Conservation (phyloP, 176 grass and related monocot species). For the Zoysia japonica region DNA sequence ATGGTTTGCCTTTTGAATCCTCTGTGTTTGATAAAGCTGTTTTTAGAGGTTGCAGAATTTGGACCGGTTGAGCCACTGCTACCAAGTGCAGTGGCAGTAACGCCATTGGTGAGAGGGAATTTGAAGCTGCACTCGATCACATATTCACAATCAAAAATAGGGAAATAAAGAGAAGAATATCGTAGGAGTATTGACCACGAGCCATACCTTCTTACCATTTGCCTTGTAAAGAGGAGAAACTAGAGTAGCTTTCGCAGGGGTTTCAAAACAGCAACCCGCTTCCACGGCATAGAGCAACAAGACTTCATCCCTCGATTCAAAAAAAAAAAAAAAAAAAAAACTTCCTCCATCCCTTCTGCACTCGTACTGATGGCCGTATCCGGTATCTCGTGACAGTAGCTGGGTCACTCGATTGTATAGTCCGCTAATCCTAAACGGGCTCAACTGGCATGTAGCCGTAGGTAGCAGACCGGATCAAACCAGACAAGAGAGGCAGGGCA, state of each 20-base stretch:
- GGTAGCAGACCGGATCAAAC: too few relatives aligned
- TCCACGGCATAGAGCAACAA: not conserved
- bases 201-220: not conserved
- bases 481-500: not conserved
- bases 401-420: constrained; percentile 29
- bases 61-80: not conserved
- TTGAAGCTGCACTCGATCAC: not conserved
- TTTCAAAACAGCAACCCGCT: not conserved
- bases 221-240: constrained; percentile 3
- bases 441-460: constrained; percentile 18
- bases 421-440: constrained; percentile 59
- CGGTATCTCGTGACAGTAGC: constrained; percentile 46
- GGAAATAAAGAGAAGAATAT: not conserved
- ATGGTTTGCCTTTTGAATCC: not conserved
- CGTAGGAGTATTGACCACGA: not conserved
- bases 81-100: not conserved
- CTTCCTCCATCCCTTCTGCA: not conserved
- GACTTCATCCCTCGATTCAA: not conserved
- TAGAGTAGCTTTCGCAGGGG: not conserved
- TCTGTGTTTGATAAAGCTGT: not conserved
- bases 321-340: too few relatives aligned
- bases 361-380: constrained; percentile 57
- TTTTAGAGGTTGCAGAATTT: not conserved
- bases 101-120: not conserved
- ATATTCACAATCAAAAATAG: not conserved